phyloP scores from a whole-genome alignment of 371 early-diverging fungal species.

The Blakeslea trispora region DNA sequence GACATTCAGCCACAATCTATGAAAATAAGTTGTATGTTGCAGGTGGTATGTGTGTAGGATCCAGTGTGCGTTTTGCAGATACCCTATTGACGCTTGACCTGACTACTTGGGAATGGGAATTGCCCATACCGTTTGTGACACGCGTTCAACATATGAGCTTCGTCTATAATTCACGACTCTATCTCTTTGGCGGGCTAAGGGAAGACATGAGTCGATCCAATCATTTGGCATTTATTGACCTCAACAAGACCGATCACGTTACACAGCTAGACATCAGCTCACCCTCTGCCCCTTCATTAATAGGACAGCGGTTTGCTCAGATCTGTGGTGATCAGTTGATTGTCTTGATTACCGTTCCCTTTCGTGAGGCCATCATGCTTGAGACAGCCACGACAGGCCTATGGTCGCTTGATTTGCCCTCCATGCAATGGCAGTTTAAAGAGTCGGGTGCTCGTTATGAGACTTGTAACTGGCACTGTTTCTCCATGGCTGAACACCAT shows the following conservation, averaged over 20 bases:
- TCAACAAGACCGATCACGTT: constrained; percentile 26
- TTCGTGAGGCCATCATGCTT: constrained; percentile 31
- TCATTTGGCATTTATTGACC: constrained; percentile 60
- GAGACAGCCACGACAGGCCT: constrained; percentile 51
- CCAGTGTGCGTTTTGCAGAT: constrained; percentile 34
- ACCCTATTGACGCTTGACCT: constrained; percentile 64
- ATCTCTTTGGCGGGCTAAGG: constrained; percentile 67
- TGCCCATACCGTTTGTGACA: constrained; percentile 56
- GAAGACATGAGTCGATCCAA: constrained; percentile 67
- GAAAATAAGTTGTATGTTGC: constrained; percentile 65
- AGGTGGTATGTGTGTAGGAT: constrained; percentile 47
- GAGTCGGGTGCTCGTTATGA: constrained; percentile 56
- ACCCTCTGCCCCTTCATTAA: constrained; percentile 56
- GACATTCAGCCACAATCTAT: constrained; percentile 71
- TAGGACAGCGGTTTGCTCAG: constrained; percentile 70
- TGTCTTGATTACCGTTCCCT: constrained; percentile 58
- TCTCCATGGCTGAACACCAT: constrained; percentile 63
- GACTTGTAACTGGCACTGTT: constrained; percentile 63
- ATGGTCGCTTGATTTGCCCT: constrained; percentile 64
- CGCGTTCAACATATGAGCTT: constrained; percentile 65
- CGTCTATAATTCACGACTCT: constrained; percentile 58
- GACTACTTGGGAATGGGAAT: constrained; percentile 64
- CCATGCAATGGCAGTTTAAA: constrained; percentile 66
- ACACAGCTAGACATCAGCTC: constrained; percentile 58
- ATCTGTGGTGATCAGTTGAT: constrained; percentile 66